Evolutionary conservation across 2,329 filamentous ascomycete species (phyloP).

Genomic region (Diplodia scrobiculata): DNA sequence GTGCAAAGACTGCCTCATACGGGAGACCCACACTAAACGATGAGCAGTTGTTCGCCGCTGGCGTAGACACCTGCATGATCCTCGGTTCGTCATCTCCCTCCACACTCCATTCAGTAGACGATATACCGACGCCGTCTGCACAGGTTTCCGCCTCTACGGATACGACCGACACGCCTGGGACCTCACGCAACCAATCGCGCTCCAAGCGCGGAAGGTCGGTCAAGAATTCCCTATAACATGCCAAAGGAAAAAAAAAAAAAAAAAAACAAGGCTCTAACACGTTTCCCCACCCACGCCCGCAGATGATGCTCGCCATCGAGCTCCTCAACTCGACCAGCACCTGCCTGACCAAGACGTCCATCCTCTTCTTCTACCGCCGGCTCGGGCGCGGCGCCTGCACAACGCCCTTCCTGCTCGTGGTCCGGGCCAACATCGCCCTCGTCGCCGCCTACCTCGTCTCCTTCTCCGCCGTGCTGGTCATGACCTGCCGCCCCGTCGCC

Average conservation of each 20-base stretch:
- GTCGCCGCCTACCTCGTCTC: constrained; percentile 45
- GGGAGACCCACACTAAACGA: background rate
- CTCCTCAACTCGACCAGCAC: constrained; percentile 37
- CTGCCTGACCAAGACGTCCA: constrained; percentile 41
- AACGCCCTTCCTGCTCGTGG: constrained; percentile 42
- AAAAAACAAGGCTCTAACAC: no score
- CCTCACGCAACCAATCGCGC: constrained; percentile 3
- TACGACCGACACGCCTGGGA: constrained; percentile 29
- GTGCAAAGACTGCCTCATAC: background rate
- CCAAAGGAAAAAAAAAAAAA: no score
- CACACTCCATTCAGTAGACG: no score
- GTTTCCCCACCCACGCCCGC: background rate
- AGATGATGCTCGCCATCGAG: constrained; percentile 35
- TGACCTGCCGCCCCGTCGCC: constrained; percentile 45
- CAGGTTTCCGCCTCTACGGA: constrained; percentile 5
- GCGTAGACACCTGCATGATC: constrained; percentile 9
- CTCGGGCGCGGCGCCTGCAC: constrained; percentile 44
- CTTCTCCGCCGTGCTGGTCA: constrained; percentile 43
- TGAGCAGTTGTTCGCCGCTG: constrained; percentile 6
- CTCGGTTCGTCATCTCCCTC: background rate
- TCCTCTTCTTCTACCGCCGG: constrained; percentile 49
- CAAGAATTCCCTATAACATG: no score
- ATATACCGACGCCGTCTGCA: background rate
- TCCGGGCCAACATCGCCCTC: constrained; percentile 45
- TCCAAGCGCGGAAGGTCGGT: constrained; percentile 15